These are phyloP conservation scores for Dendrostoma leiphaemia DNA, from an alignment of 2,329 filamentous ascomycete species.

Conservation along the genomic window DNA sequence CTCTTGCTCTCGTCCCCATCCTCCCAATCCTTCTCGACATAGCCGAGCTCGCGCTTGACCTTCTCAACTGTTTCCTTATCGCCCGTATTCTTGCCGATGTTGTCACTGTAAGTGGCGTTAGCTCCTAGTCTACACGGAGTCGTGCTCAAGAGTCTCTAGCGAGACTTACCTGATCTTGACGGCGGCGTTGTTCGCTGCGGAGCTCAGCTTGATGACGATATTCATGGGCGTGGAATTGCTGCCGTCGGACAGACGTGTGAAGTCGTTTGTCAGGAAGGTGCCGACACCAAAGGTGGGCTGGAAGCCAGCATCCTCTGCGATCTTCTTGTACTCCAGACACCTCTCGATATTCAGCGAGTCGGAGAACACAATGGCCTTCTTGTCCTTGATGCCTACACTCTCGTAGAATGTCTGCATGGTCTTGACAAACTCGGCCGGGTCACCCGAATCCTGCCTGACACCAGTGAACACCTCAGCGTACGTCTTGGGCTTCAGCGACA, in stretches of 20 bases:
- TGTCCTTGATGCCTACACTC: conserved; percentile 67
- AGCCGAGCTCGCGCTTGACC: conserved; percentile 84
- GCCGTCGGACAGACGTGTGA: conserved; percentile 66
- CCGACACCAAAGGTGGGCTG: conserved; percentile 89
- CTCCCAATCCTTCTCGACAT: conserved; percentile 80
- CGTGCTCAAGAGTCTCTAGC: background rate
- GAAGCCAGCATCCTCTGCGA: conserved; percentile 78
- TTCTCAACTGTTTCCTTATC: conserved; percentile 73
- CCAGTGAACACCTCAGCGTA: conserved; percentile 84
- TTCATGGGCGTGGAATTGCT: conserved; percentile 89
- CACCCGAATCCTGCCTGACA: conserved; percentile 86
- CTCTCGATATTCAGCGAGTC: conserved; percentile 90
- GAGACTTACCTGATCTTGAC: conserved; percentile 73
- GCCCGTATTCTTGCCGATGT: conserved; percentile 91
- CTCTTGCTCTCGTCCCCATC: conserved; percentile 79
- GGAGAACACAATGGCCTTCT: conserved; percentile 92
- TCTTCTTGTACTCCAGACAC: conserved; percentile 84
- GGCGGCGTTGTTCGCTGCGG: conserved; percentile 74
- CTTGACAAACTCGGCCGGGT: conserved; percentile 77
- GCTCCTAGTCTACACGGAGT: conserved; percentile 21
- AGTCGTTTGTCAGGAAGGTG: conserved; percentile 96
- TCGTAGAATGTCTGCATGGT: conserved; percentile 81
- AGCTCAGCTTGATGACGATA: conserved; percentile 96
- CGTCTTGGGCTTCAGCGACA: conserved; percentile 48
- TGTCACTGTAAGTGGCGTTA: conserved; percentile 53